phyloP scores from a whole-genome alignment of 192 early-diverging fungal genomes.

The Umbelopsis sp. region DNA sequence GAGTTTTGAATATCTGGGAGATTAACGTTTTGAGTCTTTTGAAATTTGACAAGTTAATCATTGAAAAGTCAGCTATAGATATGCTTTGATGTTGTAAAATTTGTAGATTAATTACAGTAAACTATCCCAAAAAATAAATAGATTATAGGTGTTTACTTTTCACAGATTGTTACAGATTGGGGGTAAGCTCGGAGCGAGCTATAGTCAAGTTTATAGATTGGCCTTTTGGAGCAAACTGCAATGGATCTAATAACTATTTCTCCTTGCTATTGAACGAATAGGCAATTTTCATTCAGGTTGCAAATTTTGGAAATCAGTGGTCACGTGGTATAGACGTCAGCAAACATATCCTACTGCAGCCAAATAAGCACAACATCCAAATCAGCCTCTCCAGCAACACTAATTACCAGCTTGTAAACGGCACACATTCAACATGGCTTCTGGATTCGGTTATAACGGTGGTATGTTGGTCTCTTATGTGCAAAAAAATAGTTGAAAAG shows the following conservation, averaged over 20 bases:
- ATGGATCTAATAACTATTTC: too few relatives aligned
- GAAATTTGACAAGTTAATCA: slow-evolving; percentile 65
- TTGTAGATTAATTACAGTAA: slow-evolving; percentile 25
- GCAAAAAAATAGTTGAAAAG: too few relatives aligned
- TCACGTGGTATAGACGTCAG: slow-evolving; percentile 19
- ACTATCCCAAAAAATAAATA: too few relatives aligned
- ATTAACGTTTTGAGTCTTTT: slow-evolving; percentile 72
- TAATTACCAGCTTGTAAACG: slow-evolving; percentile 9
- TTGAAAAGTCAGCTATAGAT: slow-evolving; percentile 68
- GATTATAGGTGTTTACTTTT: too few relatives aligned
- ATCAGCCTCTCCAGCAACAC: background rate
- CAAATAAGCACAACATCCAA: slow-evolving; percentile 7
- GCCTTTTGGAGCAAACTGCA: background rate
- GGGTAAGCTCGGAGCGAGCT: background rate
- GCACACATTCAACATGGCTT: slow-evolving; percentile 26
- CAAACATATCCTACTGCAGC: background rate
- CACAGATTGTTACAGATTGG: too few relatives aligned
- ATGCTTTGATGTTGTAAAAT: slow-evolving; percentile 48
- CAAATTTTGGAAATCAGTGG: too few relatives aligned
- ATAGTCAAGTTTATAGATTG: background rate
- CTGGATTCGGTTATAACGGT: slow-evolving; percentile 32
- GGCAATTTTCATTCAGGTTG: too few relatives aligned
- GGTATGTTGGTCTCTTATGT: slow-evolving; percentile 15
- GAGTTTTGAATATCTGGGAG: slow-evolving; percentile 61
- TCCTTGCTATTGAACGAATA: too few relatives aligned